These are phyloP conservation scores for Ailanthus altissimus DNA, from an alignment of 345 rosid species.

Conservation along the genomic window DNA sequence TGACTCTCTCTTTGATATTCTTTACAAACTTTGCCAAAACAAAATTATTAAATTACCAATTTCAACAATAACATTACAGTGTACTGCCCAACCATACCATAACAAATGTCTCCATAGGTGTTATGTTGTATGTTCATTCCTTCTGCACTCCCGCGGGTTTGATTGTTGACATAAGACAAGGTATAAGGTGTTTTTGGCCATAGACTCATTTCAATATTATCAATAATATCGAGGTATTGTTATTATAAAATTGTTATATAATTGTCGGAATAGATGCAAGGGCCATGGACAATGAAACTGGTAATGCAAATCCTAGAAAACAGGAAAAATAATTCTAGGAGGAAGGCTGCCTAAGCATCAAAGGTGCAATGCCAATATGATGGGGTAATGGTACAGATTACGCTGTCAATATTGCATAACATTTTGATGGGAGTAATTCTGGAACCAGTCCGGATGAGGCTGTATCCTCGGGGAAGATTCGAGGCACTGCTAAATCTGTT, in stretches of 20 bases:
- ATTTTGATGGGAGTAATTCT: background rate
- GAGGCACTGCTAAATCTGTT: background rate
- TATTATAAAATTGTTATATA: background rate
- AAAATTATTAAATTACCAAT: too few species aligned
- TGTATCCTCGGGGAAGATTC: background rate
- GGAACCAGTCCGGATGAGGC: background rate
- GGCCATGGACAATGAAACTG: constrained; percentile 35
- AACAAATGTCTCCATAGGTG: constrained; percentile 91
- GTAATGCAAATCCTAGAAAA: constrained; percentile 21
- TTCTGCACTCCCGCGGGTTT: constrained; percentile 53
- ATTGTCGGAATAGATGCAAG: constrained; percentile 51
- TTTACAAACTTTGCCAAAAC: too few species aligned
- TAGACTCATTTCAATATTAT: background rate
- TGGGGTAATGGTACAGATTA: background rate
- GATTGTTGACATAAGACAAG: constrained; percentile 64
- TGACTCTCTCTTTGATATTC: too few species aligned
- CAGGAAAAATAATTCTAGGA: constrained; percentile 82
- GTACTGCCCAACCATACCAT: constrained; percentile 80
- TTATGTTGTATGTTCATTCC: constrained; percentile 87
- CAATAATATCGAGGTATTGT: background rate
- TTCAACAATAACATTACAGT: constrained; percentile 84
- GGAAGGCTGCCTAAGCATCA: constrained; percentile 50
- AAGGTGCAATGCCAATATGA: background rate
- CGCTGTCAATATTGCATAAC: background rate
- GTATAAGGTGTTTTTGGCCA: constrained; percentile 32